Base-by-base conservation (phyloP, 2,329 filamentous ascomycete species). In the Chaetomium sp. region DNA sequence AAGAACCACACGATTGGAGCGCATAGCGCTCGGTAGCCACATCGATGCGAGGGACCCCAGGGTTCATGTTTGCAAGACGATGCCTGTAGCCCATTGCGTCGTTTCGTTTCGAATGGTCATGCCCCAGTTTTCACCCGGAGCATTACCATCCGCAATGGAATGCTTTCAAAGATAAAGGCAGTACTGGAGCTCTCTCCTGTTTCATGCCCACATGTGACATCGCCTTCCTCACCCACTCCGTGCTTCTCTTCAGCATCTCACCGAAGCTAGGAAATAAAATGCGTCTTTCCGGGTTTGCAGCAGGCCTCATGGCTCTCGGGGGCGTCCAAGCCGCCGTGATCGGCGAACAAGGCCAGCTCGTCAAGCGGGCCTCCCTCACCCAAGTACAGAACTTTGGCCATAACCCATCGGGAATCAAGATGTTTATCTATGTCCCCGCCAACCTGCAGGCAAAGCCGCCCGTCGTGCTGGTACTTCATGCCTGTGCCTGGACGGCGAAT, bases 351-450 rank as follows among this genome's bases (percentile, higher is more conserved):
- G 51, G 21, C 9, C 51, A 54, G 51, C 51, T 54, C 16, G 25
- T 54, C 16, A 54, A 54, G 29, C 51, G 51, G 16, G 51, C 51
- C 27, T 54, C 51, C 6, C 51, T 54, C 16, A 54, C 51, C 33
- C 54, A 42, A 23, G 54, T 57, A 4, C 54, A 57, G 16, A 45
- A 29, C 54, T 57, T 57, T 57, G 54, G 54, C 33, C 2, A 38
- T 21, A 57, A 57, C 54, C 31, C 31, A 19, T 42, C 31, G 10
- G 54, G 54, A 1, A 35, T 35, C 10, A 57, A 35, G 21, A 57
- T 57, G 54, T 57, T 42, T 6, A 21, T 57, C 33, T 57, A 57
- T 35, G 54, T 27, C 13, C 54, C 54, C 5, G 16, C 16, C 13
- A 35, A 27, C 4, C 54, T 57, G n/a, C 54, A 21, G 5, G n/a